These are phyloP conservation scores for Trametes maxima DNA, from an alignment of 768 basidiomycete genomes.

Conservation along the genomic window DNA sequence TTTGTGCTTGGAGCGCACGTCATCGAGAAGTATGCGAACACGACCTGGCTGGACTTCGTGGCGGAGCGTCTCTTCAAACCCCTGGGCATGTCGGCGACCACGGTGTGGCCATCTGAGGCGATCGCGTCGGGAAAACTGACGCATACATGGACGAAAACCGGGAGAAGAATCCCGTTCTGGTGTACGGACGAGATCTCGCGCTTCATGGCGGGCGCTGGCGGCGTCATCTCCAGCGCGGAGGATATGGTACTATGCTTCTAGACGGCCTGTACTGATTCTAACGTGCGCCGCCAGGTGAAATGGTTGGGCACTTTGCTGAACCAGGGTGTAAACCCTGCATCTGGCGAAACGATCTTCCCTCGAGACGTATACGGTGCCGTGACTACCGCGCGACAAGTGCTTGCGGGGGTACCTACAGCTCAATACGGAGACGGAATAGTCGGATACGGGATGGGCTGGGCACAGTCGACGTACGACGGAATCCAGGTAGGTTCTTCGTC, in stretches of 20 bases:
- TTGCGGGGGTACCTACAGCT: conserved; percentile 3
- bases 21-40: conserved; percentile 36
- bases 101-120: conserved; percentile 40
- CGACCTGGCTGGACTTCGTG: conserved; percentile 43
- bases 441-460: conserved; percentile 50
- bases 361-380: conserved; percentile 33
- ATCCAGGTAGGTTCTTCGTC: conserved; percentile 38
- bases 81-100: conserved; percentile 44
- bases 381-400: conserved; percentile 38
- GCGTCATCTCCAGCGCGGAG: conserved; percentile 43
- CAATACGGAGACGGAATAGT: conserved; percentile 30
- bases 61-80: conserved; percentile 43
- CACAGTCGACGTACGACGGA: conserved; percentile 38
- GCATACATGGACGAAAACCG: conserved; percentile 37
- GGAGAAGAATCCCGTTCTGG: conserved; percentile 38
- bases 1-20: conserved; percentile 40
- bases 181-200: conserved; percentile 27
- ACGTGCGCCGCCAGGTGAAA: conserved; percentile 32
- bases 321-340: conserved; percentile 36
- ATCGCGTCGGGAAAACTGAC: conserved; percentile 34
- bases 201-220: conserved; percentile 42
- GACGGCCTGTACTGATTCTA: too few relatives aligned
- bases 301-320: conserved; percentile 45
- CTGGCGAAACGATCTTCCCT: conserved; percentile 40
- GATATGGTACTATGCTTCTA: conserved; percentile 40